Percentiles rank a stretch among this genome's conserved stretches.
Evolutionary conservation across 768 basidiomycete genomes (phyloP).

Genomic region (Boletus vermiculosoides): DNA sequence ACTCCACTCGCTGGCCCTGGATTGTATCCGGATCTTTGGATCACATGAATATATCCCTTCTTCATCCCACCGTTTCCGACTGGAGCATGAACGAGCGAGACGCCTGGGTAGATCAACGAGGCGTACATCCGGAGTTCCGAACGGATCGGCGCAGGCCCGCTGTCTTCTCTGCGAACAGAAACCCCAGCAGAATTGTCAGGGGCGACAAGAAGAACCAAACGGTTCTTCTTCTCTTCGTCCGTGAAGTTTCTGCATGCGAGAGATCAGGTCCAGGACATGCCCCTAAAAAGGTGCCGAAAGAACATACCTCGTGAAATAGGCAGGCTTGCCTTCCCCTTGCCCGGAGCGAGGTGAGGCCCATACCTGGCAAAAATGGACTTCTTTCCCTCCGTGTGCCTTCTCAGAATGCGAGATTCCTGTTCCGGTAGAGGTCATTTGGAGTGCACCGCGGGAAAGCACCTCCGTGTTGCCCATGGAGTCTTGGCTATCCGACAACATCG

Average conservation of each 20-base stretch:
- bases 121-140: slow-evolving; percentile 71
- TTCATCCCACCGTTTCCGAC: slow-evolving; percentile 35
- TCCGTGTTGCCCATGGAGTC: slow-evolving; percentile 94
- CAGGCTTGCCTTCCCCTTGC: slow-evolving; percentile 43
- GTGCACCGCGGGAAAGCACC: slow-evolving; percentile 80
- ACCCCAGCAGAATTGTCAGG: slow-evolving; percentile 64
- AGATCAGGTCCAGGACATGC: not conserved
- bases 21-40: slow-evolving; percentile 85
- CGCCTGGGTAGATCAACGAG: slow-evolving; percentile 61
- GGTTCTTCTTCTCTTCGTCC: slow-evolving; percentile 78
- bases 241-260: slow-evolving; percentile 55
- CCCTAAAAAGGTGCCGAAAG: not conserved
- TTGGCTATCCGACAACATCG: slow-evolving; percentile 45
- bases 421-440: slow-evolving; percentile 91
- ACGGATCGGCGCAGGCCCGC: slow-evolving; percentile 81
- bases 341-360: slow-evolving; percentile 54
- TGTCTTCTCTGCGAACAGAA: slow-evolving; percentile 55
- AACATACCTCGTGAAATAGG: slow-evolving; percentile 75
- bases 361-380: slow-evolving; percentile 66
- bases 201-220: slow-evolving; percentile 73
- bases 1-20: slow-evolving; percentile 54
- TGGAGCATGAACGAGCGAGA: slow-evolving; percentile 53
- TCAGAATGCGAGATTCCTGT: slow-evolving; percentile 89
- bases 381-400: slow-evolving; percentile 48
- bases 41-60: slow-evolving; percentile 82